Percentiles rank a stretch among this genome's conserved stretches.
phyloP scores from a whole-genome alignment of 441 rosid species.

The Euphorbia celastroides region DNA sequence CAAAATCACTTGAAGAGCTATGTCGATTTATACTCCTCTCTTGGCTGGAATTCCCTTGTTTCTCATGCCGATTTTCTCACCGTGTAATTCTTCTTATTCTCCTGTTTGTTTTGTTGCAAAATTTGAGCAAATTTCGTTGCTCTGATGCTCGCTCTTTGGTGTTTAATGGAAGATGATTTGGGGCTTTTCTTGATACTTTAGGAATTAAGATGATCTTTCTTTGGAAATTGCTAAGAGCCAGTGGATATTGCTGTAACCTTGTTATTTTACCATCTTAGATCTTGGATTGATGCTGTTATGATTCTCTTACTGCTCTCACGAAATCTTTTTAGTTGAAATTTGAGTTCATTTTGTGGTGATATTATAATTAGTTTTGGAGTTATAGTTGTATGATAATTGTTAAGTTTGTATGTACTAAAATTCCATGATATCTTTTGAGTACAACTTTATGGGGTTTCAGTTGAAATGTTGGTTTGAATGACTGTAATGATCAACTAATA shows the following conservation, averaged over 20 bases:
- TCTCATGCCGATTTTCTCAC: too few species aligned
- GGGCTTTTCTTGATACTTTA: background rate
- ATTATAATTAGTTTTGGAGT: background rate
- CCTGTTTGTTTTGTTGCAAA: background rate
- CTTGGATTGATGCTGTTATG: background rate
- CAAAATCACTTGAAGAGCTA: conserved; percentile 34
- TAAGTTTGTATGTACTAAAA: too few species aligned
- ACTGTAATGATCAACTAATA: too few species aligned
- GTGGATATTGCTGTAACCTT: background rate
- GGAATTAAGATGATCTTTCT: background rate
- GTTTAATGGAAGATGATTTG: background rate
- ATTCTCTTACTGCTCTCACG: background rate
- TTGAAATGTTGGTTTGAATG: too few species aligned
- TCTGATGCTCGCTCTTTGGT: background rate
- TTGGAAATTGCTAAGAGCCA: background rate
- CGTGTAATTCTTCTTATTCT: conserved; percentile 39
- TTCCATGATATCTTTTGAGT: too few species aligned
- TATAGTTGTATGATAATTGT: too few species aligned
- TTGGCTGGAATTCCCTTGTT: conserved; percentile 81
- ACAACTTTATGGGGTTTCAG: too few species aligned
- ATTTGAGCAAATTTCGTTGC: background rate
- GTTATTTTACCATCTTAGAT: background rate
- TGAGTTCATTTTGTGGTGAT: background rate
- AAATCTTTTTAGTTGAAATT: background rate
- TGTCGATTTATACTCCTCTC: conserved; percentile 69